Evolutionary conservation across 1,284 basidiomycete species (phyloP).

Genomic region (Chiua sp.): DNA sequence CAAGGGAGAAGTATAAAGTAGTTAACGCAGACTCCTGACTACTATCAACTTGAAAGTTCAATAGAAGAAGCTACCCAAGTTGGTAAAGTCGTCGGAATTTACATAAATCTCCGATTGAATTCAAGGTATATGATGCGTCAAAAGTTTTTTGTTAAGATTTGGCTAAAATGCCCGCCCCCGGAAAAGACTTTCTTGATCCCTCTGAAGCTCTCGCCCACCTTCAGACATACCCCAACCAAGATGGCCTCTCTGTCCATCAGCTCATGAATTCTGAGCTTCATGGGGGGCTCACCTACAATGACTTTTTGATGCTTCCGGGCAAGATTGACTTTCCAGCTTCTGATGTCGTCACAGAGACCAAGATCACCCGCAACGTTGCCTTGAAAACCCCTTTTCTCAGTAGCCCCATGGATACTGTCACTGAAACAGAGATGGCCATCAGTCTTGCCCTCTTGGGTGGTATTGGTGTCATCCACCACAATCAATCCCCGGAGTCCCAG

Average conservation of each 20-base stretch:
- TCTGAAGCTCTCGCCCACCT: slow-evolving; percentile 76
- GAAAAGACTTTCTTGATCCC: slow-evolving; percentile 57
- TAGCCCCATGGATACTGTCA: slow-evolving; percentile 99
- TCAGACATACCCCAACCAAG: slow-evolving; percentile 72
- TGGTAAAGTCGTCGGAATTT: no score
- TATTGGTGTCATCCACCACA: slow-evolving; percentile 99
- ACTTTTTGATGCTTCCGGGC: slow-evolving; percentile 93
- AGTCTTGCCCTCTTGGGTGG: slow-evolving; percentile 94
- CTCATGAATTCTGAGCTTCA: slow-evolving; percentile 91
- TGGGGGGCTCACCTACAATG: slow-evolving; percentile 97
- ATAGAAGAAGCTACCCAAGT: no score
- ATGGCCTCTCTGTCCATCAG: slow-evolving; percentile 88
- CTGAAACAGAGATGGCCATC: slow-evolving; percentile 97
- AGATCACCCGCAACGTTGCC: slow-evolving; percentile 89
- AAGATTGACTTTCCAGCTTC: slow-evolving; percentile 94
- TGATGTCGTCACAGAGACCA: slow-evolving; percentile 84
- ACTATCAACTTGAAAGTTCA: no score
- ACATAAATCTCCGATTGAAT: slow-evolving; percentile 24
- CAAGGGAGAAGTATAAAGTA: no score
- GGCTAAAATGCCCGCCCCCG: slow-evolving; percentile 41
- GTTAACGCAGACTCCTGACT: no score
- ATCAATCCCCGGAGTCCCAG: slow-evolving; percentile 88
- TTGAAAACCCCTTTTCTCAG: slow-evolving; percentile 98
- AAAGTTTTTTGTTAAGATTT: slow-evolving; percentile 10
- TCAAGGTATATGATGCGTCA: slow-evolving; percentile 2